Evolutionary conservation across 352 stramenopile genomes (phyloP).

Genomic region (Phytophthora europaea): DNA sequence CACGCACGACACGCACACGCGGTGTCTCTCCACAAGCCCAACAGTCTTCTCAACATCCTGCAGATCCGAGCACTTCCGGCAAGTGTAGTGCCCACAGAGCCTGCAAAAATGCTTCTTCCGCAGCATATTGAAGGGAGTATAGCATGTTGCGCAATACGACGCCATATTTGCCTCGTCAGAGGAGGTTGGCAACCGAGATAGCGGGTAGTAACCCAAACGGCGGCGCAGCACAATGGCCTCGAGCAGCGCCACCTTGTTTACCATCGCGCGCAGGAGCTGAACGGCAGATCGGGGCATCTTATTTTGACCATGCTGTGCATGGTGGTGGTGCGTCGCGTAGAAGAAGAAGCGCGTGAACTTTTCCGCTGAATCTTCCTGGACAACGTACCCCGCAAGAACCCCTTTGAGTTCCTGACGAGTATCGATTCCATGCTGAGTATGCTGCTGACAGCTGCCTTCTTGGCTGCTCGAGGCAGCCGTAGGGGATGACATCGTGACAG

Average conservation of each 20-base stretch:
- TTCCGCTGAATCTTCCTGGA: constrained; percentile 65
- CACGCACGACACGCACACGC: constrained; percentile 61
- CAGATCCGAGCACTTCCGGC: constrained; percentile 59
- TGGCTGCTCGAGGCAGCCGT: constrained; percentile 31
- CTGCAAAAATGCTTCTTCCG: constrained; percentile 65
- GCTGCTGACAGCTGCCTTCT: constrained; percentile 23
- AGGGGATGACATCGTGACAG: constrained; percentile 33
- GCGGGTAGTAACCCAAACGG: constrained; percentile 60
- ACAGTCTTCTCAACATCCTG: constrained; percentile 58
- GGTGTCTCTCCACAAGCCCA: constrained; percentile 51
- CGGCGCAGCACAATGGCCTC: constrained; percentile 59
- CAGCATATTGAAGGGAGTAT: constrained; percentile 54
- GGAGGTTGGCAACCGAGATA: constrained; percentile 37
- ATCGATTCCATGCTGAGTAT: constrained; percentile 26
- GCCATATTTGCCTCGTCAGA: constrained; percentile 34
- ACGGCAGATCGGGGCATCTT: constrained; percentile 47
- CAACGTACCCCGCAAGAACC: constrained; percentile 63
- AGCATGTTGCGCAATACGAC: constrained; percentile 57
- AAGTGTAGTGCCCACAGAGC: constrained; percentile 64
- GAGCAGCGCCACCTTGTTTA: constrained; percentile 49
- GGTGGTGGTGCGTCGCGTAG: constrained; percentile 50
- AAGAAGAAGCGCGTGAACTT: constrained; percentile 79
- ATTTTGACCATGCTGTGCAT: constrained; percentile 12
- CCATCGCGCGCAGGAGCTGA: constrained; percentile 60
- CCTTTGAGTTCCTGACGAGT: constrained; percentile 43